These are phyloP conservation scores for Cruciata laevipes DNA, from an alignment of 257 asterid genomes.

Conservation along the genomic window DNA sequence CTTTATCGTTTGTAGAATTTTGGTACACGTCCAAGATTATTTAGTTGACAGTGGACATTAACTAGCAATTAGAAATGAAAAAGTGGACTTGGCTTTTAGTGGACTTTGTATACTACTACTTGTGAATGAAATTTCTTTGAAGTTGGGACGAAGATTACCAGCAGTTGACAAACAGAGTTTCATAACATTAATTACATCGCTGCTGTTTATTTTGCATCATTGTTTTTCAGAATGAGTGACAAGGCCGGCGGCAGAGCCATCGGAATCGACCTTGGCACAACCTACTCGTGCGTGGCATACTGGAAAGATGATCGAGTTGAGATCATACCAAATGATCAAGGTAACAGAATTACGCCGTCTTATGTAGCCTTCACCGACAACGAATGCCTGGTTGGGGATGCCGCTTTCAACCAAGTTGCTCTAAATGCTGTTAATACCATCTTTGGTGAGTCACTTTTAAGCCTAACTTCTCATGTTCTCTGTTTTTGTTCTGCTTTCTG, in stretches of 20 bases:
- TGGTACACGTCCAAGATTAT: no score
- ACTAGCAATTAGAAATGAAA: background rate
- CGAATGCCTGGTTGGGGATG: background rate
- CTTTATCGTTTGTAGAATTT: no score
- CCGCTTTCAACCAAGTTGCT: conserved; percentile 1
- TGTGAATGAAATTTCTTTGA: background rate
- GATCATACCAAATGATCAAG: background rate
- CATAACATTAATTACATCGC: background rate
- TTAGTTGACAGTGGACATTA: background rate
- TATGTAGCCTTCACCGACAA: background rate
- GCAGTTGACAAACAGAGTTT: background rate
- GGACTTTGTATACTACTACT: no score
- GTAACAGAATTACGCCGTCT: background rate
- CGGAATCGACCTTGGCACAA: background rate
- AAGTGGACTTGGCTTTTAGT: background rate
- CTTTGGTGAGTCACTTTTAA: background rate
- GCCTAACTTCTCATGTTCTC: background rate
- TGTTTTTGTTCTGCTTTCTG: background rate
- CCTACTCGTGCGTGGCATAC: background rate
- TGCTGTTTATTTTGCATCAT: background rate
- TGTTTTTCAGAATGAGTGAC: background rate
- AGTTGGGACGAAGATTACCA: background rate
- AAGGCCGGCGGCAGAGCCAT: background rate
- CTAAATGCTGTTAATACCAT: background rate
- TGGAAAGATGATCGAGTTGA: background rate